These are phyloP conservation scores for Pseudopithomyces maydicus DNA, from an alignment of 2,329 filamentous ascomycete species.

Conservation along the genomic window DNA sequence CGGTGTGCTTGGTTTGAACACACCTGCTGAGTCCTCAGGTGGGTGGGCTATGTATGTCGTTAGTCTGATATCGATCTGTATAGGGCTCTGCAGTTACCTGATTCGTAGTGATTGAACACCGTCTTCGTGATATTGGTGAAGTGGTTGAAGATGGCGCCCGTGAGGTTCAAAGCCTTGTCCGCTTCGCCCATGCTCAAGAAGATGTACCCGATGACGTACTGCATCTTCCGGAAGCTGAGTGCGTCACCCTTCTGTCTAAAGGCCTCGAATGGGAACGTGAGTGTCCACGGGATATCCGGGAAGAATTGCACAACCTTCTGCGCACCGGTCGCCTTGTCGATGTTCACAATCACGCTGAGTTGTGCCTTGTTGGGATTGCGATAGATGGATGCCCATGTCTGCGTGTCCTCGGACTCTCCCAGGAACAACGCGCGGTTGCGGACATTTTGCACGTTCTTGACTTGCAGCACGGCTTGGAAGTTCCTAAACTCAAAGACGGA, in stretches of 20 bases:
- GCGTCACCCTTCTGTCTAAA: background rate
- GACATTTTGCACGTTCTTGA: background rate
- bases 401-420: background rate
- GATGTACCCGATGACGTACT: background rate
- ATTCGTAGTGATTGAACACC: background rate
- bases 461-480: background rate
- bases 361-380: background rate
- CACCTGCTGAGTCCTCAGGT: background rate
- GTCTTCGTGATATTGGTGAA: background rate
- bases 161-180: background rate
- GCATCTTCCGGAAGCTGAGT: background rate
- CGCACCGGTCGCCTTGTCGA: background rate
- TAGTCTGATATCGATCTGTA: background rate
- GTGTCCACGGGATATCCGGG: background rate
- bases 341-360: background rate
- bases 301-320: background rate
- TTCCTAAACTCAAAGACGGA: background rate
- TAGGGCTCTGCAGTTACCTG: background rate
- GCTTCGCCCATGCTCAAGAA: background rate
- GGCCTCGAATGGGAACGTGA: background rate
- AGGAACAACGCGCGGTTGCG: background rate
- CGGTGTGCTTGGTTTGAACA: background rate
- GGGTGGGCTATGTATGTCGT: background rate
- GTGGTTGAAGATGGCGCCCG: background rate
- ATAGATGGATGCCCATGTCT: background rate